Base-by-base conservation (phyloP, 1,284 basidiomycete genomes). In the Athelia psychrophila region DNA sequence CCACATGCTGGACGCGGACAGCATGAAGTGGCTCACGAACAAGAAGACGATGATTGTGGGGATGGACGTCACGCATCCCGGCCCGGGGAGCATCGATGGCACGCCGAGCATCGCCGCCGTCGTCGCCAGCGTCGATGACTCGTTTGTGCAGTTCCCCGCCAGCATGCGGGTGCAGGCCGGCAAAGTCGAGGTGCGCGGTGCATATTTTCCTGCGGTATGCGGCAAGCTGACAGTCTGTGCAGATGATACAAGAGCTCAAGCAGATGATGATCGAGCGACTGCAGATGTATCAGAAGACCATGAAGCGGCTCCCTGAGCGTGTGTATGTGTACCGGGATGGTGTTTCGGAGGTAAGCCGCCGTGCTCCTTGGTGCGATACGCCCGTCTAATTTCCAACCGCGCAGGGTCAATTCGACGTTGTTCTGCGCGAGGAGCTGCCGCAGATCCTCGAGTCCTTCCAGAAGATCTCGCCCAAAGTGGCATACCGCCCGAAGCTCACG, bases 91-190 rank as follows among this genome's bases (percentile, higher is more conserved):
- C 63, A 64, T 67, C 48, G 72, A 71, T 12, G 87, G 84, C 13
- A 81, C 84, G 1, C 90, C 90, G 0, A 91, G 88, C 0, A 83
- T 92, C 33, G 86, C 84, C 2, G 88, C 86, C 0, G 84, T 92
- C 3, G 89, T 91, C 1, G 88, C 84, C 0, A 91, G 81, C 55
- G 64, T 81, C 4, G 87, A 92, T 60, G 65, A 75, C 15, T 62
- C 73, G 15, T 89, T 86, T 59, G 83, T 81, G 2, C 84, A 88
- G 52, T 92, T 84, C 67, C 87, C 87, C 0, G 84, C 83, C 0
- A 83, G 79, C 56, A 59, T 91, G 54, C 60, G 77, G n/a, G 70
- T 88, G 6, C 88, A 90, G 59, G 67, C 72, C 60, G 75, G 76
- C 32, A 83, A 78, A 56, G 78, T 84, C 59, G 88, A 91, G 76